These are phyloP conservation scores for Carex sylvatica DNA, from an alignment of 202 grass and related monocot species.

Conservation along the genomic window DNA sequence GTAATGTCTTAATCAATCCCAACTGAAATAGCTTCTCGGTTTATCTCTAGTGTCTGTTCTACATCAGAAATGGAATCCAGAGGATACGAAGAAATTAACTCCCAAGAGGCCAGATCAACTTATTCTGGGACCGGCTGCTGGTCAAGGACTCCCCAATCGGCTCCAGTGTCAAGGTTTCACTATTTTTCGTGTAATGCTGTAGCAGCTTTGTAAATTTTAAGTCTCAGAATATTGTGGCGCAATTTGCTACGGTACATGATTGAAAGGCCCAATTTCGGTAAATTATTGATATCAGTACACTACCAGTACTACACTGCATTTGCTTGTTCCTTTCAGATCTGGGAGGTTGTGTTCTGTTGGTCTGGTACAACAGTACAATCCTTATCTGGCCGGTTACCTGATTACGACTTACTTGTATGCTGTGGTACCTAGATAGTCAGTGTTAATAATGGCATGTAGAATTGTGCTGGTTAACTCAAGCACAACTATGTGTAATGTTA, in stretches of 20 bases:
- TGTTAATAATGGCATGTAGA: background rate
- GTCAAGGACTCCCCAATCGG: conserved; percentile 57
- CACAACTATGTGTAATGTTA: background rate
- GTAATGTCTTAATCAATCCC: conserved; percentile 25
- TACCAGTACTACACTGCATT: background rate
- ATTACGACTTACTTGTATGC: background rate
- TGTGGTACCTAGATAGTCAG: background rate
- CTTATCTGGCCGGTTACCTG: background rate
- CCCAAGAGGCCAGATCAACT: conserved; percentile 44
- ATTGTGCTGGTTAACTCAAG: background rate
- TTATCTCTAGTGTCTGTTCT: conserved; percentile 50
- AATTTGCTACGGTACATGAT: background rate
- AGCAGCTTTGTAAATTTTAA: background rate
- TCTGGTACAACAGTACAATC: background rate
- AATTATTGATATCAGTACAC: background rate
- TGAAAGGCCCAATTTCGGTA: background rate
- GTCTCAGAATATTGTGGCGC: background rate
- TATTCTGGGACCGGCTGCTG: conserved; percentile 57
- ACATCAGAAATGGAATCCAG: conserved; percentile 35
- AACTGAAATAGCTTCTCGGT: background rate
- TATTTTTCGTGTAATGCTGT: background rate
- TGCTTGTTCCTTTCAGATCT: background rate
- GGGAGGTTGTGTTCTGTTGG: background rate
- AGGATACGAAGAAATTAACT: conserved; percentile 20
- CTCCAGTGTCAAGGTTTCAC: conserved; percentile 71